Base-by-base conservation (phyloP, 139 green algal species). In the Chlorella ohadii region DNA sequence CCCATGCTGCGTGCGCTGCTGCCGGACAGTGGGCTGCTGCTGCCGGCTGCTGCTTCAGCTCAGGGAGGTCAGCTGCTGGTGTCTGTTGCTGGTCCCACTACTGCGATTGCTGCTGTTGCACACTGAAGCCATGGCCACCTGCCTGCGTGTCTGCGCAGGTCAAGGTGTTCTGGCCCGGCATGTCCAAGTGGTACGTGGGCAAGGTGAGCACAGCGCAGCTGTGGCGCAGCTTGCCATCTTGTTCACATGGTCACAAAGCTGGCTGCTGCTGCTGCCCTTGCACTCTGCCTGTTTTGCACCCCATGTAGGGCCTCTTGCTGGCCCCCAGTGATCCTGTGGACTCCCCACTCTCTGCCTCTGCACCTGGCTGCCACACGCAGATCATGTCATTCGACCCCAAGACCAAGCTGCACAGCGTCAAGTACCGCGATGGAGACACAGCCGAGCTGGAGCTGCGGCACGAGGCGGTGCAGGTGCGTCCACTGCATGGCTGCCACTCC, bases 101-200 rank as follows among this genome's bases (percentile, higher is more conserved):
- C 51, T 59, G 51, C 51, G 44, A 6, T 55, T 59, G 51, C 51
- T 59, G 51, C 15, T 22, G 51, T 13, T 59, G 12, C 15, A 2
- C 51, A 51, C 44, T 51, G 7, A 51, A 23, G 12, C 51, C 51
- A 59, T 22, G 12, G 12, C 51, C 51, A 59, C 51, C 51, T 59
- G 51, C 51, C n/a, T 81, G 78, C 22, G 81, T 92, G 15, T 85
- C 86, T 71, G 47, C n/a, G 27, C 70, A 66, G 51, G 72, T 94
- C 16, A 77, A 74, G 22, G 77, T 94, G 17, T 94, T 93, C 84
- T 95, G 92, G 92, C 92, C 92, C 15, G 86, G 70, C 39, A 95
- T 94, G 92, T 75, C 80, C 64, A 85, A 79, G 34, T 93, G 89
- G 91, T 94, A 95, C 68, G 31, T 80, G 3, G 92, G 92, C 27